phyloP scores from a whole-genome alignment of 352 stramenopile species.

The Albugo laibachii region DNA sequence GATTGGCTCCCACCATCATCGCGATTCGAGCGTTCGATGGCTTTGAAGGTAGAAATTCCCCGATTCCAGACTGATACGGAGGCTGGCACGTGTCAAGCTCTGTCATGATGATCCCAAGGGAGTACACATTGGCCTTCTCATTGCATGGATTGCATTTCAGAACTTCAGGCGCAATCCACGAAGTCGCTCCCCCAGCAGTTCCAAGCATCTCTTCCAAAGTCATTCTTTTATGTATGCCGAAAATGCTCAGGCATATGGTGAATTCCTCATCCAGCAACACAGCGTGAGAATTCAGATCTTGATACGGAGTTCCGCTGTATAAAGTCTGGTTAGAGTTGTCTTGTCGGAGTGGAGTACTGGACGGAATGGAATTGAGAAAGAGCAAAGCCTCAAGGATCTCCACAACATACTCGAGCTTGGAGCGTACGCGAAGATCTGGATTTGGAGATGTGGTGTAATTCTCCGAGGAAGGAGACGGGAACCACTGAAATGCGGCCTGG shows the following conservation, averaged over 20 bases:
- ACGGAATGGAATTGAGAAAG: not conserved
- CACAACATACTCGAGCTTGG: not conserved
- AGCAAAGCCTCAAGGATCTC: not conserved
- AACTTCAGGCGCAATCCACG: constrained; percentile 31
- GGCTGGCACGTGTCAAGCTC: constrained; percentile 35
- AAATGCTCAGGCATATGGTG: not conserved
- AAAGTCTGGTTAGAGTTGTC: not conserved
- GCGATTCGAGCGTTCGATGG: constrained; percentile 19
- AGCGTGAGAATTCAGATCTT: not conserved
- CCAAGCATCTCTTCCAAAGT: not conserved
- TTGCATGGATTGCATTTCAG: constrained; percentile 14
- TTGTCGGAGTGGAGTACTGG: no score
- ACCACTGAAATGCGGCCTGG: not conserved
- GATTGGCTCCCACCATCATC: constrained; percentile 22
- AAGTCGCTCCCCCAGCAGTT: not conserved
- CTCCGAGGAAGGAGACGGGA: not conserved
- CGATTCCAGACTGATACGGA: constrained; percentile 20
- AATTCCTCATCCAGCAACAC: not conserved
- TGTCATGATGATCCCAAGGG: constrained; percentile 28
- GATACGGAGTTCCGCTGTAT: not conserved
- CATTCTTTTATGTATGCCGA: not conserved
- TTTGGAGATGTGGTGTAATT: not conserved
- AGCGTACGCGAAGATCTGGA: not conserved
- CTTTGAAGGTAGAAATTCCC: constrained; percentile 8
- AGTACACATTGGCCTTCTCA: constrained; percentile 21